Evolutionary conservation across 2,329 filamentous ascomycete species (phyloP).

Genomic region (Xylariales sp.): DNA sequence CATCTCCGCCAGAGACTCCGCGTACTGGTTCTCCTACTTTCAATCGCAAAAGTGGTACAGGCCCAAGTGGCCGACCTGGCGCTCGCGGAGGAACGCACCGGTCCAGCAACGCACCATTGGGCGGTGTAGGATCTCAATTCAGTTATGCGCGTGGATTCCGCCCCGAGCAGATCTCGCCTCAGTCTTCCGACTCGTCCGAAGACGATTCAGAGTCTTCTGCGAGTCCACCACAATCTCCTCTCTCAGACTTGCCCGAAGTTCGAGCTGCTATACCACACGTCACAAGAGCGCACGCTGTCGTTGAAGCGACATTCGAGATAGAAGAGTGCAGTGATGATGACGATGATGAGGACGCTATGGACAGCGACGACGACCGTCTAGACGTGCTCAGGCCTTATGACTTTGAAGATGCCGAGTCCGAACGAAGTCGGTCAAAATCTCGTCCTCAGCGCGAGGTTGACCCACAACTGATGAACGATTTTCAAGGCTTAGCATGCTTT

Average conservation of each 20-base stretch:
- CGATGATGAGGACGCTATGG: slow-evolving; percentile 17
- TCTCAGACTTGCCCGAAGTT: slow-evolving; percentile 20
- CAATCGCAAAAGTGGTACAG: slow-evolving; percentile 17
- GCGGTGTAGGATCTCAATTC: slow-evolving; percentile 24
- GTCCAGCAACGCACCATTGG: slow-evolving; percentile 28
- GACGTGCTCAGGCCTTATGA: slow-evolving; percentile 22
- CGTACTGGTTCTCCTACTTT: slow-evolving; percentile 28
- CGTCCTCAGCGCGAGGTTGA: slow-evolving; percentile 22
- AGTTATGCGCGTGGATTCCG: slow-evolving; percentile 22
- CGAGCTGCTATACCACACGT: slow-evolving; percentile 17
- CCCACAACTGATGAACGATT: slow-evolving; percentile 20
- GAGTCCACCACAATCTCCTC: slow-evolving; percentile 22
- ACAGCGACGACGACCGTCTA: slow-evolving; percentile 21
- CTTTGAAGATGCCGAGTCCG: slow-evolving; percentile 25
- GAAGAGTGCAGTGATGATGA: slow-evolving; percentile 26
- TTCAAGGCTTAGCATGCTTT: slow-evolving; percentile 22
- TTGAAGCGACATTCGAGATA: slow-evolving; percentile 22
- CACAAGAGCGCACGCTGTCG: slow-evolving; percentile 8
- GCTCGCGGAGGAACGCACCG: slow-evolving; percentile 20
- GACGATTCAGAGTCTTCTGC: slow-evolving; percentile 16
- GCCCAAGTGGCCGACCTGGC: slow-evolving; percentile 2
- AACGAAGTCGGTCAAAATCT: slow-evolving; percentile 22
- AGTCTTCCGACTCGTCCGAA: slow-evolving; percentile 25
- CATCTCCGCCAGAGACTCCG: slow-evolving; percentile 37
- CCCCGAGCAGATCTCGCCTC: slow-evolving; percentile 28